Base-by-base conservation (phyloP, 2,329 filamentous ascomycete genomes). In the Ilyonectria sp. region DNA sequence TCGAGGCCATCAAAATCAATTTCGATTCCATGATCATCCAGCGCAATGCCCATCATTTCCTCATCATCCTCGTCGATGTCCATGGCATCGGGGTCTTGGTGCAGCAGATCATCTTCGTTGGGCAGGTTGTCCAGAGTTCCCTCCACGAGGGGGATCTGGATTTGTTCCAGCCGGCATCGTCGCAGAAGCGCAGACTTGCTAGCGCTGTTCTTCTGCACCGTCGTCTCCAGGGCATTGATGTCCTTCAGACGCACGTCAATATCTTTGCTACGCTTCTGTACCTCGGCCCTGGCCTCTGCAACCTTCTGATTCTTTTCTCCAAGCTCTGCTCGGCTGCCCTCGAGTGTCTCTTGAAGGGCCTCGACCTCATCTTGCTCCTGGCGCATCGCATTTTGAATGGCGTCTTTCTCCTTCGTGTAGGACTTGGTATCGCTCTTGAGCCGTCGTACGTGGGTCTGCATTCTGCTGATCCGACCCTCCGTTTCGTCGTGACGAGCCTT, bases 151-250 rank as follows among this genome's bases (percentile, higher is more conserved):
- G 96, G 96, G 65, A 99, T 88, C 69, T 92, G 90, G 72, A 98
- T 93, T 77, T 98, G 95, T 78, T 98, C 95, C 53, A 99, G 90
- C 78, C 97, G 95, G 85, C 95, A 98, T 69, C 94, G 91, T 77
- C 94, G 91, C 59, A 99, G 87, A 53, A 97, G 84, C 50, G 91
- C 91, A 78, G 97, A 97, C 78, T 96, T 93, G 75, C 90, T 91
- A 0, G 94, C 91, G 65, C 92, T 93, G 76, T 94, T 94, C 75
- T 93, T 93, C 80, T 97, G 94, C 56, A 97, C 91, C 68, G 94
- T 92, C 1, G 92, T 91, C 80, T 98, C 95, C n/a, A 97, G 84
- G 6, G 86, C 88, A 65, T 89, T 90, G 65, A 99, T 93, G 49
- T 91, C 90, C 76, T 93, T 95, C 58, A 93, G 85, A 60, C 85